Conservation (phyloP, 495 filamentous ascomycete species). For the Talaromyces proteolyticus region DNA sequence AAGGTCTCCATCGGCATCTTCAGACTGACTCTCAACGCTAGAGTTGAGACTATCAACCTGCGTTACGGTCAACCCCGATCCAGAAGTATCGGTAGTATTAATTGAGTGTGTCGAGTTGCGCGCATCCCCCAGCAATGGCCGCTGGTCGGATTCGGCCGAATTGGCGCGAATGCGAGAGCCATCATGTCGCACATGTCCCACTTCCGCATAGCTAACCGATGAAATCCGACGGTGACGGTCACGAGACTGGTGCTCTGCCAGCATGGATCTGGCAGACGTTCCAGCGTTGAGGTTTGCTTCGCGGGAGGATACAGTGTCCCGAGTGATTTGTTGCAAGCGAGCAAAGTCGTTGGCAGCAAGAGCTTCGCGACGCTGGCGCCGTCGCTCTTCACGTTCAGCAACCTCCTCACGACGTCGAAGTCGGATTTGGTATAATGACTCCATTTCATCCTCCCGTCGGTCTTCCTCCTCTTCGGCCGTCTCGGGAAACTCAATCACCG, state of each 20-base stretch:
- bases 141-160: conserved; percentile 69
- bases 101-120: conserved; percentile 20
- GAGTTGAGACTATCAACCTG: conserved; percentile 1
- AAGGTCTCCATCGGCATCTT: conserved; percentile 27
- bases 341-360: conserved; percentile 60
- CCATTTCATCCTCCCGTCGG: conserved; percentile 89
- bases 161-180: conserved; percentile 79
- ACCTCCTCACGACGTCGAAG: conserved; percentile 68
- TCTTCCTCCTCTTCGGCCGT: conserved; percentile 67
- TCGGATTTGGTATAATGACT: conserved; percentile 84
- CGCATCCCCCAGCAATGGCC: conserved; percentile 67
- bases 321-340: conserved; percentile 55
- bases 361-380: conserved; percentile 60
- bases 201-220: conserved; percentile 76
- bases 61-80: conserved; percentile 22
- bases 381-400: conserved; percentile 69
- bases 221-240: conserved; percentile 71
- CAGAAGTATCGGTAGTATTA: conserved; percentile 22
- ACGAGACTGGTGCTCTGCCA: conserved; percentile 62
- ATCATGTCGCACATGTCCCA: conserved; percentile 85
- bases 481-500: conserved; percentile 81
- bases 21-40: conserved; percentile 24
- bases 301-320: conserved; percentile 27
- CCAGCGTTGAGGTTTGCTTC: conserved; percentile 20
- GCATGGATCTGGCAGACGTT: conserved; percentile 32